Conservation (phyloP, 805 yeast species). For the Ogataea sp. region DNA sequence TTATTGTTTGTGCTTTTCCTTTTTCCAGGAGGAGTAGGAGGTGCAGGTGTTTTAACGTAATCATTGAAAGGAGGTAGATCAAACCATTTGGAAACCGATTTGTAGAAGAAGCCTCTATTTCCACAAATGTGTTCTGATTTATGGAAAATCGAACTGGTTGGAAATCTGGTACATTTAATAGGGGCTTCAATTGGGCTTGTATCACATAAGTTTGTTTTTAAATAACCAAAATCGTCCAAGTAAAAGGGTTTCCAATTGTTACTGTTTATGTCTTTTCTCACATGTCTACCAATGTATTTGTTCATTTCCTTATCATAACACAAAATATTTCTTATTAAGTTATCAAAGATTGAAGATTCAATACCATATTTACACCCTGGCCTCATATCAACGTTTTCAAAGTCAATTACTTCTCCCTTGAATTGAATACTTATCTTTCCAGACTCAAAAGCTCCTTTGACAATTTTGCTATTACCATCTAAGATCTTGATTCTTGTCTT, state of each 20-base stretch:
- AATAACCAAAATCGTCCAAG: conserved; percentile 21
- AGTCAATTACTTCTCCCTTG: conserved; percentile 22
- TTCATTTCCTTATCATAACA: conserved; percentile 16
- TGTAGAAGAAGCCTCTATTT: conserved; percentile 17
- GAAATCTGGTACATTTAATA: conserved; percentile 16
- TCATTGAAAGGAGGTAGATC: conserved; percentile 28
- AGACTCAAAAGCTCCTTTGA: conserved; percentile 15
- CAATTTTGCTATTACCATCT: conserved; percentile 1
- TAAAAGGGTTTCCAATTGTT: conserved; percentile 21
- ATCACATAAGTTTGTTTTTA: conserved; percentile 6
- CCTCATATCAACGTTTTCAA: conserved; percentile 21
- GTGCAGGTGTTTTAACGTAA: conserved; percentile 22
- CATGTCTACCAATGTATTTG: conserved; percentile 17
- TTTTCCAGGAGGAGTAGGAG: conserved; percentile 26
- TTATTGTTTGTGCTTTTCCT: conserved; percentile 15
- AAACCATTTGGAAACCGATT: conserved; percentile 26
- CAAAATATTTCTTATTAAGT: conserved; percentile 19
- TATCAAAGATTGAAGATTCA: conserved; percentile 23
- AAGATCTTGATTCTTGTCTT: conserved; percentile 13
- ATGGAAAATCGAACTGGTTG: conserved; percentile 21
- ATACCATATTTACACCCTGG: conserved; percentile 15
- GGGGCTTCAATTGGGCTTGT: neutral
- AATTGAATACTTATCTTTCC: conserved; percentile 14
- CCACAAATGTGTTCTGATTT: conserved; percentile 17
- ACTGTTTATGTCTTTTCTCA: conserved; percentile 5